phyloP scores from a whole-genome alignment of 2,329 filamentous ascomycete species.

The Ramichloridium luteum region DNA sequence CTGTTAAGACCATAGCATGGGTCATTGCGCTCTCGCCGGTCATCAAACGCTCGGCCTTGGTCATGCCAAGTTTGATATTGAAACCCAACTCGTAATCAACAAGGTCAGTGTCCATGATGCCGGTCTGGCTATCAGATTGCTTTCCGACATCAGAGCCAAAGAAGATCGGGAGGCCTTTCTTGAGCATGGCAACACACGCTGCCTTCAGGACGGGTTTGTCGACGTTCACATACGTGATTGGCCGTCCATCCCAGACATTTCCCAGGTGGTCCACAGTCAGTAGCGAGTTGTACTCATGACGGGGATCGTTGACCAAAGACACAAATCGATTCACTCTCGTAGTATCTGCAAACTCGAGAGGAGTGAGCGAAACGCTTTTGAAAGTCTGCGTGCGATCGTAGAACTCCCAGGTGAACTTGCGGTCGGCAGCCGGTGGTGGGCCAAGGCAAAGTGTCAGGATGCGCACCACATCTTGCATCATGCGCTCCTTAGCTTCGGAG shows the following conservation, averaged over 20 bases:
- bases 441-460: conserved; percentile 76
- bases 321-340: conserved; percentile 57
- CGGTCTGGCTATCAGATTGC: conserved; percentile 53
- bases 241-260: conserved; percentile 65
- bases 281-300: conserved; percentile 59
- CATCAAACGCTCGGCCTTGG: conserved; percentile 61
- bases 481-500: conserved; percentile 50
- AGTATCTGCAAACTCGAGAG: conserved; percentile 58
- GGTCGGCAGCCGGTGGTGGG: conserved; percentile 56
- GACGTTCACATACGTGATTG: conserved; percentile 74
- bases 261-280: conserved; percentile 68
- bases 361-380: conserved; percentile 51
- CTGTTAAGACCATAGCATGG: conserved; percentile 84
- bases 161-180: conserved; percentile 68
- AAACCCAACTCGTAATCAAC: conserved; percentile 77
- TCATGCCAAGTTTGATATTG: conserved; percentile 59
- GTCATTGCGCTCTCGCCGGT: conserved; percentile 75
- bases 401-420: conserved; percentile 70
- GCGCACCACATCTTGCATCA: conserved; percentile 68
- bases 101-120: conserved; percentile 69
- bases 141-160: conserved; percentile 84
- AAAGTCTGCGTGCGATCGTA: conserved; percentile 56
- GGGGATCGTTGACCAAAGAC: conserved; percentile 74
- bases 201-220: conserved; percentile 59
- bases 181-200: conserved; percentile 65